Percentiles rank a stretch among this genome's conserved stretches.
Conservation (phyloP, 225 moss, liverwort and hornwort species). For the Physcomitrellopsis africana region DNA sequence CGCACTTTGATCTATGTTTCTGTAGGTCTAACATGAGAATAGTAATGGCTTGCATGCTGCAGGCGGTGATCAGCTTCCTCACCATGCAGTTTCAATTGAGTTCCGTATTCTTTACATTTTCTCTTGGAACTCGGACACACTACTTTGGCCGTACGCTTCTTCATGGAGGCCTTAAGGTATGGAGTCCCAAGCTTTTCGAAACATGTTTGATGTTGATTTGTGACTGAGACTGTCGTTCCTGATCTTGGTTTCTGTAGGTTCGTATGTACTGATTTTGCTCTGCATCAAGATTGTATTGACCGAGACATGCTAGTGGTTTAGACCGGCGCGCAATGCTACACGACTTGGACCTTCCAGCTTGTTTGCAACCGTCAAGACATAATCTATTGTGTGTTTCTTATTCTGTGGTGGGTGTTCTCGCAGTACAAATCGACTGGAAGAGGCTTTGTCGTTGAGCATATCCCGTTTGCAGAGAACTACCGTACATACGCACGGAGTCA, state of each 20-base stretch:
- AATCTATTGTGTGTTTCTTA: not conserved
- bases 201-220: not conserved
- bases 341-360: too few relatives aligned
- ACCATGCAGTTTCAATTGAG: slow-evolving; percentile 72
- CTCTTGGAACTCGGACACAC: slow-evolving; percentile 67
- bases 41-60: slow-evolving; percentile 11
- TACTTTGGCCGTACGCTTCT: slow-evolving; percentile 72
- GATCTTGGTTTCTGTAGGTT: not conserved
- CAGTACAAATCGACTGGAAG: slow-evolving; percentile 57
- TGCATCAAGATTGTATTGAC: not conserved
- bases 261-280: not conserved
- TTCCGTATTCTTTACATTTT: slow-evolving; percentile 78
- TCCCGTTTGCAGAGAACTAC: slow-evolving; percentile 66
- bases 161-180: slow-evolving; percentile 72
- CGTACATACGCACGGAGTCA: slow-evolving; percentile 65
- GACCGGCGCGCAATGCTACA: too few relatives aligned
- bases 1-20: not conserved
- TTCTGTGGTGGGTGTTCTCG: slow-evolving; percentile 28
- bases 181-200: slow-evolving; percentile 14
- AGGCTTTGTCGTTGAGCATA: slow-evolving; percentile 70
- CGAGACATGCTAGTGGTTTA: too few relatives aligned
- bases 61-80: slow-evolving; percentile 59
- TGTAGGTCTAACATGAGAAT: too few relatives aligned
- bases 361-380: too few relatives aligned
- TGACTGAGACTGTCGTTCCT: not conserved